phyloP scores from a whole-genome alignment of 176 grass and related monocot genomes.

The Elaeis guineensis region DNA sequence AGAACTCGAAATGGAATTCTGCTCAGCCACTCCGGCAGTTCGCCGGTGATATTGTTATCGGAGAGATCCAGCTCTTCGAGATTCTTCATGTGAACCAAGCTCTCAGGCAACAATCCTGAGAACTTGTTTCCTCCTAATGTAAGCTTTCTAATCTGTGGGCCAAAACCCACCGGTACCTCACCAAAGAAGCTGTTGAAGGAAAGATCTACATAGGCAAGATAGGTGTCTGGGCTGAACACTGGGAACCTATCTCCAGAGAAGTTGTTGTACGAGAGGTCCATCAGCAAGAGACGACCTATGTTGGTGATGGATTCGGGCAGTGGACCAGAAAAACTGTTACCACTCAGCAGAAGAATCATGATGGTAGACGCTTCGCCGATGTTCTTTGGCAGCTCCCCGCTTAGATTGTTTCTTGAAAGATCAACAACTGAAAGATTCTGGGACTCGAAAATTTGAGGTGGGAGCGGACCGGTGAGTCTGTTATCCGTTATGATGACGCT shows the following conservation, averaged over 20 bases:
- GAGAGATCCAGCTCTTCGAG: conserved; percentile 23
- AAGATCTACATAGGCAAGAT: conserved; percentile 18
- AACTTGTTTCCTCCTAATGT: conserved; percentile 18
- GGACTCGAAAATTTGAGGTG: conserved; percentile 16
- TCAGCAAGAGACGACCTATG: conserved; percentile 13
- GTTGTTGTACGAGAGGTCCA: conserved; percentile 19
- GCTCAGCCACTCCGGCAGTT: neutral
- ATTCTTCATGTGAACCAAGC: conserved; percentile 10
- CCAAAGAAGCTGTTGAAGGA: conserved; percentile 18
- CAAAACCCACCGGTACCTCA: conserved; percentile 10
- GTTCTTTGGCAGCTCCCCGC: conserved; percentile 15
- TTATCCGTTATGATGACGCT: conserved; percentile 18
- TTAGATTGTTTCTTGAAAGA: conserved; percentile 24
- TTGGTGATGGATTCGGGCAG: conserved; percentile 21
- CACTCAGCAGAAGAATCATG: conserved; percentile 19
- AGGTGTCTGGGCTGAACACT: conserved; percentile 5
- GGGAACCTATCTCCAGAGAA: conserved; percentile 15
- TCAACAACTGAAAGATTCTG: conserved; percentile 7
- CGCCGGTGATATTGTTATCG: conserved; percentile 7
- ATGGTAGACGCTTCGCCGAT: conserved; percentile 6
- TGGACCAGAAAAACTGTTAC: conserved; percentile 6
- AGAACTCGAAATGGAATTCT: conserved; percentile 16
- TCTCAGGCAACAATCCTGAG: neutral
- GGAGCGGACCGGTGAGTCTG: conserved; percentile 10
- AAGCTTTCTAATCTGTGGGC: conserved; percentile 15